A percentile compares a stretch with the other conserved stretches of the same genome.
phyloP scores from a whole-genome alignment of 139 green algal species.

The Haematococcus sp. region DNA sequence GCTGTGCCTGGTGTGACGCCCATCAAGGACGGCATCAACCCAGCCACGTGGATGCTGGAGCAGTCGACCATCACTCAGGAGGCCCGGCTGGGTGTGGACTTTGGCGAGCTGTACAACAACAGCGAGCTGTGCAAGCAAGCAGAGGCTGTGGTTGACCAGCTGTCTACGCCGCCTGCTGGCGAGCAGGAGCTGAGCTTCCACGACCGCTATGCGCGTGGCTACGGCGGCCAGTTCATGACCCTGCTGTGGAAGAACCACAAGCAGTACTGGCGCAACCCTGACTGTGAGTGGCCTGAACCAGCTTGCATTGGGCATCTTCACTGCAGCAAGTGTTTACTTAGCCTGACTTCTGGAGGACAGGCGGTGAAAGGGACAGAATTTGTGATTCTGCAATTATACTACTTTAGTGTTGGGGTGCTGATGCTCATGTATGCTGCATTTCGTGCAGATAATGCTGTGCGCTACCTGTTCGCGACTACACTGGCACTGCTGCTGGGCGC shows the following conservation, averaged over 20 bases:
- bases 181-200: background rate
- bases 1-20: background rate
- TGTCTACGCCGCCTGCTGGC: background rate
- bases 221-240: background rate
- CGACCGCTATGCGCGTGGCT: background rate
- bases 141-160: background rate
- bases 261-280: background rate
- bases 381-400: too few species aligned
- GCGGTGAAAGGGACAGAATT: too few species aligned
- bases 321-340: too few species aligned
- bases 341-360: too few species aligned
- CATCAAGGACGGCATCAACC: slow-evolving; percentile 15
- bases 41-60: slow-evolving; percentile 20
- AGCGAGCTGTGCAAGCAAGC: slow-evolving; percentile 12
- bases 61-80: background rate
- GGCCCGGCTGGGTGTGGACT: background rate
- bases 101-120: slow-evolving; percentile 1
- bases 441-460: slow-evolving; percentile 7
- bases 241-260: background rate
- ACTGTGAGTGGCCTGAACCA: too few species aligned
- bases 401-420: too few species aligned
- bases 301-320: too few species aligned
- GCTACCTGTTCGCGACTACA: slow-evolving; percentile 4
- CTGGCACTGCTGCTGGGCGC: slow-evolving; percentile 18
- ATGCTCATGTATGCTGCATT: too few species aligned